A percentile compares a stretch with the other conserved stretches of the same genome.
Evolutionary conservation across 768 basidiomycete species (phyloP).

Genomic region (Suillus placidus): DNA sequence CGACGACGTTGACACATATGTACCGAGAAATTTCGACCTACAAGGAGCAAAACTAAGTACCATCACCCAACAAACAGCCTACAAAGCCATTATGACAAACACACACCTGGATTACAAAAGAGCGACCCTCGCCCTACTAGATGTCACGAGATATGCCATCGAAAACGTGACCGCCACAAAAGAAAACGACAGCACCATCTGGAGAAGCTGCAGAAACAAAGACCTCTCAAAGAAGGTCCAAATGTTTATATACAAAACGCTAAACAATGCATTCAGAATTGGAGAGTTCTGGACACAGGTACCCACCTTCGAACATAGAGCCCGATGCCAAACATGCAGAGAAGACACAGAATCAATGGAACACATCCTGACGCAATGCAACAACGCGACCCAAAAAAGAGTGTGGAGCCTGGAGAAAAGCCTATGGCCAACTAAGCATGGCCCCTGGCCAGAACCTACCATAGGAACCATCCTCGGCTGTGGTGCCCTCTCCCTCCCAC

Average conservation of each 20-base stretch:
- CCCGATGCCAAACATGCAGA: slow-evolving; percentile 19
- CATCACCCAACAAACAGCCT: slow-evolving; percentile 21
- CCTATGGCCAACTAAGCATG: slow-evolving; percentile 23
- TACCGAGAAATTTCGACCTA: slow-evolving; percentile 7
- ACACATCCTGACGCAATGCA: slow-evolving; percentile 27
- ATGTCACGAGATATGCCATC: slow-evolving; percentile 5
- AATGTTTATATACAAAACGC: neutral
- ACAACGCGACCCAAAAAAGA: slow-evolving; percentile 18
- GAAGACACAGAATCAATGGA: slow-evolving; percentile 17
- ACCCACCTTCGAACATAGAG: slow-evolving; percentile 12
- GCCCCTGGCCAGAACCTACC: slow-evolving; percentile 12
- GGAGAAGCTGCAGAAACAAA: neutral
- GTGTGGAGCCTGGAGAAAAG: slow-evolving; percentile 26
- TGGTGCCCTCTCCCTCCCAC: neutral
- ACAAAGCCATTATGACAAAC: slow-evolving; percentile 11
- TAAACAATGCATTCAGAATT: neutral
- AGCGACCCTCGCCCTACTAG: slow-evolving; percentile 11
- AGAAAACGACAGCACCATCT: neutral
- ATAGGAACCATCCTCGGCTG: slow-evolving; percentile 27
- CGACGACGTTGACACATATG: rapidly evolving
- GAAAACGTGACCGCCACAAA: neutral
- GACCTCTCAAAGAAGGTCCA: neutral
- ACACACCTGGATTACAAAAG: neutral
- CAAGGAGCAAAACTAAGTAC: slow-evolving; percentile 18
- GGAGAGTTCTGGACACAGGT: neutral